These are phyloP conservation scores for Leccinum cinnamomeum DNA, from an alignment of 1,284 basidiomycete genomes.

Conservation along the genomic window DNA sequence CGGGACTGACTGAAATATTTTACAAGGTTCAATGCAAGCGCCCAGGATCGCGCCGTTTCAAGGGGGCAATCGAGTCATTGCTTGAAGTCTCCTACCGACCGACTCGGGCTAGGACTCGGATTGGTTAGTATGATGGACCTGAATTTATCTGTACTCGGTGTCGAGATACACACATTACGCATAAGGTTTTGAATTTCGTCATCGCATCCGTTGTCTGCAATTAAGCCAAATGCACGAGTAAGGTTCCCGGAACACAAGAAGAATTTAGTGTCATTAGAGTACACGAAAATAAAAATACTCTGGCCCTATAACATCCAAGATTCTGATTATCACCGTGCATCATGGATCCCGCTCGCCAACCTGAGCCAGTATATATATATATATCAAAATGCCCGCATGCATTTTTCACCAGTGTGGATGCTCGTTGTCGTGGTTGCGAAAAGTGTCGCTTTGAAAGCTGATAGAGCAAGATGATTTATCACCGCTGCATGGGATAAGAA, in stretches of 20 bases:
- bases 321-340: background rate
- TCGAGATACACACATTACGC: slow-evolving; percentile 20
- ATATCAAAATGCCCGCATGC: slow-evolving; percentile 2
- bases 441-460: slow-evolving; percentile 18
- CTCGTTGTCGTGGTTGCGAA: slow-evolving; percentile 12
- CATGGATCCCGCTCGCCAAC: background rate
- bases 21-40: background rate
- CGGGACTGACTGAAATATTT: background rate
- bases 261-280: slow-evolving; percentile 15
- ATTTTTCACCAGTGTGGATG: slow-evolving; percentile 9
- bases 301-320: background rate
- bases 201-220: slow-evolving; percentile 18
- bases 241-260: slow-evolving; percentile 14
- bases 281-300: slow-evolving; percentile 15
- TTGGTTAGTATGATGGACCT: slow-evolving; percentile 18
- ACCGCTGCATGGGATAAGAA: slow-evolving; percentile 22
- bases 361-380: background rate
- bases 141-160: slow-evolving; percentile 30
- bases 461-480: slow-evolving; percentile 24
- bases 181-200: slow-evolving; percentile 19
- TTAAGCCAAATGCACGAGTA: slow-evolving; percentile 31
- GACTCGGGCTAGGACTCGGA: background rate
- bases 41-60: slow-evolving; percentile 7
- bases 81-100: background rate
- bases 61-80: background rate